phyloP scores from a whole-genome alignment of 495 filamentous ascomycete genomes.

The Penicillium longicatenatum region DNA sequence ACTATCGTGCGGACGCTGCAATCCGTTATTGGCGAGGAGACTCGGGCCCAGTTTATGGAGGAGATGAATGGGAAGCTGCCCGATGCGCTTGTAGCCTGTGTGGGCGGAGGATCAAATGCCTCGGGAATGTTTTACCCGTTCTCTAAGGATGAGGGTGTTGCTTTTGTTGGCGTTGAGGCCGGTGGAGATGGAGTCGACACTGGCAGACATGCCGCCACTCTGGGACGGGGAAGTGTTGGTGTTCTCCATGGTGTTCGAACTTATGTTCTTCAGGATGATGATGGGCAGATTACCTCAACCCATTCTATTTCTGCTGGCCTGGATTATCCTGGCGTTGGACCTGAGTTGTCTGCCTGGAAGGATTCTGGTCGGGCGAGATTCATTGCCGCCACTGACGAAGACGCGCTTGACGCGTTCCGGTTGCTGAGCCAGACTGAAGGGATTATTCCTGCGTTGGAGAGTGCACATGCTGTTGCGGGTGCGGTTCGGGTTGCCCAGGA shows the following conservation, averaged over 20 bases:
- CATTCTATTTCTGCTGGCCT: conserved; percentile 93
- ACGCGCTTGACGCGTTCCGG: conserved; percentile 84
- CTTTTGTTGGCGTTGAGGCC: conserved; percentile 77
- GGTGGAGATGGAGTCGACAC: conserved; percentile 74
- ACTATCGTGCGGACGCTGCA: conserved; percentile 97
- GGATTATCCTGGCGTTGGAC: conserved; percentile 94
- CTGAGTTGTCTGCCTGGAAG: conserved; percentile 88
- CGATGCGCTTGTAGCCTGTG: conserved; percentile 94
- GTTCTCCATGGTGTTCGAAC: conserved; percentile 93
- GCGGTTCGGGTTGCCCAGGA: conserved; percentile 88
- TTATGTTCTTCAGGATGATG: conserved; percentile 84
- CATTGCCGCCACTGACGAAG: conserved; percentile 85
- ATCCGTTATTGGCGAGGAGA: conserved; percentile 90
- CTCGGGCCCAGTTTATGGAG: conserved; percentile 81
- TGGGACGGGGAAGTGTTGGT: conserved; percentile 81
- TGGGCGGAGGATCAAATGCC: conserved; percentile 90
- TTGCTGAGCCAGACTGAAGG: conserved; percentile 81
- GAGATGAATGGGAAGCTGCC: conserved; percentile 76
- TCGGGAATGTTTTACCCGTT: conserved; percentile 98
- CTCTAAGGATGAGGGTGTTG: conserved; percentile 78
- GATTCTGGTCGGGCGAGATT: conserved; percentile 81
- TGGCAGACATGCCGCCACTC: conserved; percentile 75
- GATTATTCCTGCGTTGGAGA: conserved; percentile 93
- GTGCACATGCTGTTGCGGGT: conserved; percentile 85
- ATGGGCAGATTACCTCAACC: conserved; percentile 89